Evolutionary conservation across 441 rosid species (phyloP), one percentile per base, ranked within the genome.

Genomic region (Rhodomyrtus psidioides): DNA sequence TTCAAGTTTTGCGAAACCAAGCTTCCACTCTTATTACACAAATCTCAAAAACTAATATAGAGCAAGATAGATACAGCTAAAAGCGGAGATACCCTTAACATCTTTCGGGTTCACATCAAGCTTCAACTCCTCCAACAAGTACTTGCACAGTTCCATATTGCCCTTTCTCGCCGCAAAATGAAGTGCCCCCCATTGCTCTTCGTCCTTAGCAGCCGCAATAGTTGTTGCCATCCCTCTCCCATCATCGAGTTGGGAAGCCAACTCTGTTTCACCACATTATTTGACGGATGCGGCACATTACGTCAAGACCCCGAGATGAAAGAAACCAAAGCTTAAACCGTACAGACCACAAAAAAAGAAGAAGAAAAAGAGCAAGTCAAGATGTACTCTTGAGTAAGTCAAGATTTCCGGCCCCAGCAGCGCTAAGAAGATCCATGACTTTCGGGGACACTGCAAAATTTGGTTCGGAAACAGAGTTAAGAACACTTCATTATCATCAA

Each of bases 111-210:
- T 87, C 3, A 91, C 93, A 86, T 94, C 90, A 24, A 95, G 94
- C 90, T 93, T 92, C 87, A 97, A 91, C 55, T 96, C 98, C 91
- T 96, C 98, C 84, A 96, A 81, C 89, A 95, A 94, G 92, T 92
- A 95, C 88, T 91, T 94, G 90, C 98, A 96, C 46, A 97, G 91
- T 57, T 96, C 98, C 9, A 91, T 94, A 88, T 93, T 88, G 2
- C 98, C 99, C 87, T 93, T 97, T 84, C 96, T 94, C 7, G 98
- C 98, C 4, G 98, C 98, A 89, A 97, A 96, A 90, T 97, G 99
- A 87, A 97, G 92, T 6, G 99, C 98, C 60, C 99, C 98, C 74
- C 97, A 92, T 88, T 94, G 91, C 85, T 96, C 94, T 5, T 96
- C 98, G 88, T 97, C 98, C 93, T 95, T 97, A 60, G 93, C 91